Conservation (phyloP, 257 asterid species). For the Anisodus tanguticus region DNA sequence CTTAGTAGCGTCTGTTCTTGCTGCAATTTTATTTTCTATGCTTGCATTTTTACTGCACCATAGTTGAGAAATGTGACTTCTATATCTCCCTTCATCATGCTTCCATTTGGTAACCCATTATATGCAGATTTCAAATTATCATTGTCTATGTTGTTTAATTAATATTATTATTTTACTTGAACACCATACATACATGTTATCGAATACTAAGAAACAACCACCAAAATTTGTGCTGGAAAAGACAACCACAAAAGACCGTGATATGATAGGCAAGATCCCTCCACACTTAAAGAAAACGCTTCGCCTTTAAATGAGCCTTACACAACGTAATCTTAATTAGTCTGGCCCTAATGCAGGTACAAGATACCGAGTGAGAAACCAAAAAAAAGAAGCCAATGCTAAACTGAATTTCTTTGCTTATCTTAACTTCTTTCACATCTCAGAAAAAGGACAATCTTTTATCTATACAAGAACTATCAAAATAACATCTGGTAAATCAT, state of each 20-base stretch:
- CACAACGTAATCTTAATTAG: no score
- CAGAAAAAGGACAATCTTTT: neutral
- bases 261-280: no score
- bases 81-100: neutral
- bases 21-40: constrained; percentile 37
- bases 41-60: constrained; percentile 43
- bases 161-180: neutral
- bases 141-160: neutral
- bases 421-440: constrained; percentile 5
- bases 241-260: no score
- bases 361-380: no score
- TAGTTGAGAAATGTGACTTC: neutral
- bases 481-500: constrained; percentile 8
- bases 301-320: no score
- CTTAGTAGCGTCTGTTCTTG: constrained; percentile 41
- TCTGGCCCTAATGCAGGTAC: no score
- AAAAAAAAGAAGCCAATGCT: neutral
- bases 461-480: constrained; percentile 27
- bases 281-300: no score
- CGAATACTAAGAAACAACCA: neutral
- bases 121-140: neutral
- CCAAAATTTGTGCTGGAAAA: no score
- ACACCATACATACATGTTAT: neutral
- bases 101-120: neutral
- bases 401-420: constrained; percentile 27